Conservation (phyloP, 176 grass and related monocot genomes). For the Aegilops bicornis region DNA sequence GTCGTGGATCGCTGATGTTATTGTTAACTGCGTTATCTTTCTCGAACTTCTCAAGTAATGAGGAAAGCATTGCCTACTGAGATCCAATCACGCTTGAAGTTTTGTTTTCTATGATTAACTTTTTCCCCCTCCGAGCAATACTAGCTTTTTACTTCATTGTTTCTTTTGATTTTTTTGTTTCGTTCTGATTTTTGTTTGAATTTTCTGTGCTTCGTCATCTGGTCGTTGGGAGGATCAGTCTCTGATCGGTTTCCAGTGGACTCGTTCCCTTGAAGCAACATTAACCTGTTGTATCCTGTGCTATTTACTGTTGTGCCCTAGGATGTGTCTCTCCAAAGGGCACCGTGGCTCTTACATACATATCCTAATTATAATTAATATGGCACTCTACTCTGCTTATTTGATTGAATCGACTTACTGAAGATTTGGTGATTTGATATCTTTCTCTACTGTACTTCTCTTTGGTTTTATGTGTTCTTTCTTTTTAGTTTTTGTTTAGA, state of each 20-base stretch:
- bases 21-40: constrained; percentile 51
- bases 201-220: constrained; percentile 65
- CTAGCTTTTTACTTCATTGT: not conserved
- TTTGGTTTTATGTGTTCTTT: no score
- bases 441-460: no score
- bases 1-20: constrained; percentile 17
- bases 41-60: constrained; percentile 28
- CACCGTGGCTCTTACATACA: constrained; percentile 50
- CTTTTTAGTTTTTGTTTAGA: no score
- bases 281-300: constrained; percentile 51
- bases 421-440: no score
- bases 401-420: no score
- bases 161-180: not conserved
- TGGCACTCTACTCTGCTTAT: no score
- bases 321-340: not conserved
- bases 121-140: no score
- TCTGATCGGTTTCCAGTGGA: constrained; percentile 34
- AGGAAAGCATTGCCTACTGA: constrained; percentile 33
- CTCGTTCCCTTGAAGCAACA: constrained; percentile 86
- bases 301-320: not conserved
- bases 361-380: not conserved
- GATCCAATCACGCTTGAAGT: constrained; percentile 2
- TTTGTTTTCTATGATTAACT: not conserved
- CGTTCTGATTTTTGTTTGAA: not conserved
- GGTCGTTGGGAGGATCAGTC: constrained; percentile 45